Evolutionary conservation across 345 rosid genomes (phyloP).

Genomic region (Murraya paniculata): DNA sequence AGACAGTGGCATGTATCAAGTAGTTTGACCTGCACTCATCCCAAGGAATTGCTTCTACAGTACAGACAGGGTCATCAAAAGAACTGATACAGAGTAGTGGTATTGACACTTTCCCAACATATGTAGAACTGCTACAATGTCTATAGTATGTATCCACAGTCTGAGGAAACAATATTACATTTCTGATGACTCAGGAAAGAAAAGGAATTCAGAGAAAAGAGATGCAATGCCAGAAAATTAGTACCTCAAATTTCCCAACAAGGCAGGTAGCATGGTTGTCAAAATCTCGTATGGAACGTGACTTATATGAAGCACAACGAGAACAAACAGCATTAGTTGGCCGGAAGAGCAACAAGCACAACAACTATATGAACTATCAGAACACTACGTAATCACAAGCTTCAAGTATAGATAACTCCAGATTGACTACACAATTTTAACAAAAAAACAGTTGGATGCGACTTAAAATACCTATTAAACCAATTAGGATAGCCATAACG

Average conservation of each 20-base stretch:
- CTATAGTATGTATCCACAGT: constrained; percentile 87
- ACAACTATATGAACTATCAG: neutral
- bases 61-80: constrained; percentile 90
- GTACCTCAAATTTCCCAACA: constrained; percentile 87
- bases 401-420: neutral
- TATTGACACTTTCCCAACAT: constrained; percentile 60
- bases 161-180: constrained; percentile 38
- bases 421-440: neutral
- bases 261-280: constrained; percentile 81
- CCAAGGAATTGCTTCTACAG: constrained; percentile 92
- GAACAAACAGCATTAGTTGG: constrained; percentile 16
- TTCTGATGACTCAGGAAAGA: constrained; percentile 15
- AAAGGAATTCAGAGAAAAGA: constrained; percentile 8
- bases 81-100: constrained; percentile 88
- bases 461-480: neutral
- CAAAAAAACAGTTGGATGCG: too few species aligned
- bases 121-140: constrained; percentile 67
- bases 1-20: neutral
- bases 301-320: constrained; percentile 37
- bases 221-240: neutral
- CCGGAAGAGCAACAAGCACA: neutral
- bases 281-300: constrained; percentile 82
- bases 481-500: neutral
- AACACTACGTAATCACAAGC: neutral
- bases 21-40: constrained; percentile 84